Evolutionary conservation across 179 eudicot species (phyloP).

Genomic region (Gypsophila paniculata): DNA sequence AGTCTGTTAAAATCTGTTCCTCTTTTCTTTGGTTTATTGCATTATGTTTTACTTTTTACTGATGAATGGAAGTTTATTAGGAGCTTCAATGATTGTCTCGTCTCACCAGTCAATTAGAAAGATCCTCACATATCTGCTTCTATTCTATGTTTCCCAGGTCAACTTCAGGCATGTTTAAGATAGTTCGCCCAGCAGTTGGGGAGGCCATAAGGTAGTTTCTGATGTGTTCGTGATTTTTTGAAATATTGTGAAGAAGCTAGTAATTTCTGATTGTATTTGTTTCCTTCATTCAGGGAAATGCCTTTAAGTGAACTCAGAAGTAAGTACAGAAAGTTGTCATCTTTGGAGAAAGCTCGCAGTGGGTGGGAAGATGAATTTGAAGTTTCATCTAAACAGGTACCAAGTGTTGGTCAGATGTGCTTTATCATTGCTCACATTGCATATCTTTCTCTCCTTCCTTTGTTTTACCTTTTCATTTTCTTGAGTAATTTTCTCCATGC

Average conservation of each 20-base stretch:
- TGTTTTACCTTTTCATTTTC: neutral
- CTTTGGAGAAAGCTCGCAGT: constrained; percentile 70
- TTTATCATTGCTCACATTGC: constrained; percentile 1
- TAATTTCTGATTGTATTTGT: constrained; percentile 3
- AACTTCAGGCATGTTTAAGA: constrained; percentile 65
- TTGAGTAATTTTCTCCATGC: neutral
- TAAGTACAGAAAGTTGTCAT: constrained; percentile 72
- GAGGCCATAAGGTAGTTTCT: constrained; percentile 72
- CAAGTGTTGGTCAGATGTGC: neutral
- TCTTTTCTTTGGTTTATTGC: no score
- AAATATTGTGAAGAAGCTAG: neutral
- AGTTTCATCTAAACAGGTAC: constrained; percentile 85
- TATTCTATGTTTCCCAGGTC: constrained; percentile 44
- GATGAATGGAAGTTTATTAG: neutral
- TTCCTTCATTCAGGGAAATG: constrained; percentile 74
- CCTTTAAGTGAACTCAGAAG: constrained; percentile 66
- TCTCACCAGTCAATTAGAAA: neutral
- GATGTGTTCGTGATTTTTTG: neutral
- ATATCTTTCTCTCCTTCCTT: neutral
- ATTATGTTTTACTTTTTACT: neutral
- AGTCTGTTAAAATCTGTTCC: no score
- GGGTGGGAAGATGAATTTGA: constrained; percentile 98
- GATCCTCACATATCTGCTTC: constrained; percentile 10
- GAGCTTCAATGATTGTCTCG: neutral
- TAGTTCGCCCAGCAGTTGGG: constrained; percentile 88